These are phyloP conservation scores for Neobulgaria alba DNA, from an alignment of 2,329 filamentous ascomycete genomes.

Conservation along the genomic window DNA sequence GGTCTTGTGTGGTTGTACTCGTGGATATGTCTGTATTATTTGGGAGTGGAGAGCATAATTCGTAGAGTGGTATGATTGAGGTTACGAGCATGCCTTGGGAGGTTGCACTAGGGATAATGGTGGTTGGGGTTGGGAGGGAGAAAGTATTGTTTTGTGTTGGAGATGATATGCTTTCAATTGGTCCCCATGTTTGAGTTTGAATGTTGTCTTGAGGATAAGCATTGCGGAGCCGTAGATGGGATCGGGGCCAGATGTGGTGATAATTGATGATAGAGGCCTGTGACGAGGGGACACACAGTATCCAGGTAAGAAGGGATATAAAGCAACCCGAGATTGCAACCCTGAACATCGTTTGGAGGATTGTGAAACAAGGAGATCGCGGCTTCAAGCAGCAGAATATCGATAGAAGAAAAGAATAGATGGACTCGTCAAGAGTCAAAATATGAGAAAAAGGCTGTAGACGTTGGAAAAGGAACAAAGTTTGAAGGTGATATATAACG, in stretches of 20 bases:
- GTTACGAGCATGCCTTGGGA: constrained; percentile 16
- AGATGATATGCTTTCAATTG: background rate
- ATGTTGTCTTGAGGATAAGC: background rate
- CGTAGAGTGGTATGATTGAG: constrained; percentile 15
- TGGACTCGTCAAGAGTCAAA: too few relatives aligned
- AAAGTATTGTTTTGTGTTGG: constrained; percentile 1
- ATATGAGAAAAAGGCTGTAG: too few relatives aligned
- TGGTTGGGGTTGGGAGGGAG: constrained; percentile 5
- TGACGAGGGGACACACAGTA: background rate
- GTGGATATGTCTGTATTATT: constrained; percentile 15
- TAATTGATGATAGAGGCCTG: background rate
- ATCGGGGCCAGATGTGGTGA: background rate
- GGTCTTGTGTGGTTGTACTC: too few relatives aligned
- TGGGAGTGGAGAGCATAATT: constrained; percentile 15
- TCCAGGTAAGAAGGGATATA: background rate
- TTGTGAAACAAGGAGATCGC: too few relatives aligned
- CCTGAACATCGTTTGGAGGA: too few relatives aligned
- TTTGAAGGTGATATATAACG: too few relatives aligned
- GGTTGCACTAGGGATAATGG: constrained; percentile 6
- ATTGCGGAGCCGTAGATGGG: background rate
- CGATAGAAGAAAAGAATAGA: too few relatives aligned
- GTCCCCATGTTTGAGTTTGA: background rate
- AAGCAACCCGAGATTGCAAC: too few relatives aligned
- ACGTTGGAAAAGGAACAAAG: too few relatives aligned
- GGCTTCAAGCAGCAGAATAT: too few relatives aligned